phyloP scores from a whole-genome alignment of 305 asterid genomes.

The Euphrasia arctica region DNA sequence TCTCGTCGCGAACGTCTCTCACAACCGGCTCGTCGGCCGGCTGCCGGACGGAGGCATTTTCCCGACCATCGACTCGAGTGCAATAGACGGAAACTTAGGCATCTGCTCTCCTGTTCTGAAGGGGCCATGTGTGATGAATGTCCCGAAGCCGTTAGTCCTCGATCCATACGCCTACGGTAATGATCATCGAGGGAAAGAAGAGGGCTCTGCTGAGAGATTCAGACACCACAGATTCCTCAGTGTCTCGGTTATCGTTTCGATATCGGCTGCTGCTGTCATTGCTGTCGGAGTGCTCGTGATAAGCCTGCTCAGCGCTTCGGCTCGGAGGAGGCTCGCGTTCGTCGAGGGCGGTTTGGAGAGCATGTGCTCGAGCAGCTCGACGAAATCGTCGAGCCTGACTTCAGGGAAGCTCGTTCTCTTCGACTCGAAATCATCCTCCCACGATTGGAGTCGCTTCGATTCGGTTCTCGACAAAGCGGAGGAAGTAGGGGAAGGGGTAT shows the following conservation, averaged over 20 bases:
- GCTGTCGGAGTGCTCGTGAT: constrained; percentile 69
- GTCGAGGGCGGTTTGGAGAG: constrained; percentile 75
- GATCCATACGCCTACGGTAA: constrained; percentile 77
- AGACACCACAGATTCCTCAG: constrained; percentile 64
- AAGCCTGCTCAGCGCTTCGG: constrained; percentile 61
- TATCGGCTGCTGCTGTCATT: constrained; percentile 71
- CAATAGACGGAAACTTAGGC: constrained; percentile 81
- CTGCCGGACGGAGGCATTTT: constrained; percentile 70
- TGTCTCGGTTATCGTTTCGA: constrained; percentile 79
- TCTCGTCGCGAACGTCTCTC: constrained; percentile 74
- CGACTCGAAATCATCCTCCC: constrained; percentile 48
- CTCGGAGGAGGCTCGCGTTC: constrained; percentile 52
- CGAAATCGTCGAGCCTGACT: constrained; percentile 47
- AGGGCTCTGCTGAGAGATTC: neutral
- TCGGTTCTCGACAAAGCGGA: constrained; percentile 59
- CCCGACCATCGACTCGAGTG: constrained; percentile 63
- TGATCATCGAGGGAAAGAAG: no score
- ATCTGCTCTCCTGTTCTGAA: constrained; percentile 77
- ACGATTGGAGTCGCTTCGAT: constrained; percentile 50
- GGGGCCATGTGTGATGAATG: constrained; percentile 79
- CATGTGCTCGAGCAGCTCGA: constrained; percentile 75
- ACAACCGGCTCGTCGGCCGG: constrained; percentile 75
- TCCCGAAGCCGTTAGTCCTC: constrained; percentile 92
- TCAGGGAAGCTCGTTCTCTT: constrained; percentile 68
- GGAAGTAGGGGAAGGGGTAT: constrained; percentile 78